Conservation (phyloP, 2,329 filamentous ascomycete species). For the Neonectria magnoliae region DNA sequence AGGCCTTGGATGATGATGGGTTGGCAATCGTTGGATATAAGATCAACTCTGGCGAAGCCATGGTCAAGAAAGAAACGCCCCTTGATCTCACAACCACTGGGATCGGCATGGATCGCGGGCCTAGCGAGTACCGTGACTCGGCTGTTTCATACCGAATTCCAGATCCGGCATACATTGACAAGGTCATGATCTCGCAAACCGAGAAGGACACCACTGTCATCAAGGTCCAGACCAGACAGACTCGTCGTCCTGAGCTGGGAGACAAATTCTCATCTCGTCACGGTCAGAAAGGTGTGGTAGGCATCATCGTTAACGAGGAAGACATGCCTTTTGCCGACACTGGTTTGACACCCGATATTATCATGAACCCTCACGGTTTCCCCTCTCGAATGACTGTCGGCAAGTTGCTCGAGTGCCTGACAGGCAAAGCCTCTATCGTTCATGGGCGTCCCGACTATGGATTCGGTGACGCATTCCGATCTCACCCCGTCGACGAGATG, state of each 20-base stretch:
- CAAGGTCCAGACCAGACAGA: constrained; percentile 97
- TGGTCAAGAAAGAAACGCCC: constrained; percentile 90
- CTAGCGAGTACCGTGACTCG: constrained; percentile 72
- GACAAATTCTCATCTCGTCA: constrained; percentile 99
- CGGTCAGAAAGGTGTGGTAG: constrained; percentile 97
- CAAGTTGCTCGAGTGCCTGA: constrained; percentile 94
- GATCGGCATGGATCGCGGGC: constrained; percentile 72
- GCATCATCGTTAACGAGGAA: constrained; percentile 95
- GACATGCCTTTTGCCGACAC: constrained; percentile 95
- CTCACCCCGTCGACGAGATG: constrained; percentile 89
- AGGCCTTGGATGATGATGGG: constrained; percentile 83
- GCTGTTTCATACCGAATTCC: constrained; percentile 83
- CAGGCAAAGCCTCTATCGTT: constrained; percentile 91
- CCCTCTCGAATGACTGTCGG: constrained; percentile 99
- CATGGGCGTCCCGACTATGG: constrained; percentile 90
- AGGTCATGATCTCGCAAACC: constrained; percentile 91
- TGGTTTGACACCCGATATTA: constrained; percentile 95
- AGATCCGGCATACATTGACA: constrained; percentile 91
- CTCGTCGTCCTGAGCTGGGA: constrained; percentile 90
- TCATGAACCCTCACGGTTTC: constrained; percentile 99
- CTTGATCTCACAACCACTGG: constrained; percentile 79
- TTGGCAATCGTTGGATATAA: constrained; percentile 86
- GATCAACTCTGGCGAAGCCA: constrained; percentile 81
- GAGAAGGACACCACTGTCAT: constrained; percentile 87
- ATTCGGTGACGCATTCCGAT: constrained; percentile 80